Base-by-base conservation (phyloP, 2,329 filamentous ascomycete species). In the Dactylellina drechsleri region DNA sequence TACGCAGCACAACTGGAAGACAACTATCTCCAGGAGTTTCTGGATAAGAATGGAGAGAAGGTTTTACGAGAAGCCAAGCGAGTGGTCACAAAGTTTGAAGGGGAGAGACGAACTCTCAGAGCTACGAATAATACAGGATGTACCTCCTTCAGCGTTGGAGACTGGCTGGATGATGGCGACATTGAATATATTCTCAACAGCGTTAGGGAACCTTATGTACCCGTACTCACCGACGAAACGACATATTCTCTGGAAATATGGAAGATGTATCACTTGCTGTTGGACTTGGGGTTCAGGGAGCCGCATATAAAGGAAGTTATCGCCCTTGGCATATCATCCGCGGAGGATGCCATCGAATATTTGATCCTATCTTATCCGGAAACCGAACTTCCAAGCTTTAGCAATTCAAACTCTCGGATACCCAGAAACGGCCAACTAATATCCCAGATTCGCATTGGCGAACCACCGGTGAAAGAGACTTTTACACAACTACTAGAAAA, bases 301-400 rank as follows among this genome's bases (percentile, higher is more conserved):
- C 82, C 86, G 23, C 87, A 87, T 77, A 85, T 93, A 45, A 85
- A 88, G 52, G 84, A 89, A 52, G 89, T 87, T 7, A 81, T 96
- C 73, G 71, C 57, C 13, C 64, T 60, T 5, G 76, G 31, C 58
- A 79, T 65, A 43, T 66, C 40, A 18, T 71, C 8, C 83, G 15
- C 98, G 41, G 90, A 96, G 76, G 93, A 97, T 82, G 89, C 91
- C 26, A 82, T 99, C 18, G 92, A 97, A 79, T 97, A 93, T 92
- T 86, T 98, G 64, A 92, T 92, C n/a, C 84, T 92, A 77, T 88
- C 95, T 80, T 92, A 90, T 78, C 83, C 86, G 13, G 83, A 85
- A 76, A 86, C 89, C 0, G 90, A 93, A 78, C 84, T 94, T 41
- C 91, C 91, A 4, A 85, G 88, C 54, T 96, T 95, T 81, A 85